Base-by-base conservation (phyloP, 495 filamentous ascomycete species). In the Neurospora intermedia region DNA sequence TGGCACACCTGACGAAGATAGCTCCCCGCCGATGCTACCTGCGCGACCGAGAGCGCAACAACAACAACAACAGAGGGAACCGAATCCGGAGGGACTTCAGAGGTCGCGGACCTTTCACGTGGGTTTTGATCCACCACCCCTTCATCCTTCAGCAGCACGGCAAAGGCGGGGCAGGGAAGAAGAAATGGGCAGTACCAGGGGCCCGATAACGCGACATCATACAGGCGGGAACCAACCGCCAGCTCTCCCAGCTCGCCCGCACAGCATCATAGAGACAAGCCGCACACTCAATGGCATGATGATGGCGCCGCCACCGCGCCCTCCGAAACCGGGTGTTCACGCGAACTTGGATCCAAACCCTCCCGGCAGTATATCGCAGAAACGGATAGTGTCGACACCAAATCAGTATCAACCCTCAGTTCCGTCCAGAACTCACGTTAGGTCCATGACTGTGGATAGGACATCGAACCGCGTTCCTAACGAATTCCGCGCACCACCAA, bases 211-310 rank as follows among this genome's bases (percentile, higher is more conserved):
- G 41, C 74, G 82, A 15, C 80, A 83, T 31, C 45, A 77, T 27
- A 78, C 80, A 3, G 84, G 85, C 5, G 84, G 88, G 42, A 62
- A 62, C 54, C 83, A 85, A 20, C 86, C 87, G 38, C 91, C 91
- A 9, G 84, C 85, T 31, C 83, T 93, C 41, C 91, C 91, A 27
- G 87, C 85, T 27, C 86, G 91, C 27, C 79, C 85, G 15, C 77
- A 75, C 31, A 81, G 79, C n/a, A 74, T 79, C 4, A 69, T 80
- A 2, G 85, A 86, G 40, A 54, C 77, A 8, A 27, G 41, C 20
- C 75, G 75, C 31, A 62, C 54, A 4, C 18, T 74, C 74, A 69
- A 80, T 78, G 69, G 71, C 72, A 39, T 76, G 39, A 46, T 77
- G 6, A 76, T 81, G 41, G 81, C 79, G 42, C 83, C 84, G 11